Conservation (phyloP, 1,139 yeast genomes). For the Magnusiomyces ingens region DNA sequence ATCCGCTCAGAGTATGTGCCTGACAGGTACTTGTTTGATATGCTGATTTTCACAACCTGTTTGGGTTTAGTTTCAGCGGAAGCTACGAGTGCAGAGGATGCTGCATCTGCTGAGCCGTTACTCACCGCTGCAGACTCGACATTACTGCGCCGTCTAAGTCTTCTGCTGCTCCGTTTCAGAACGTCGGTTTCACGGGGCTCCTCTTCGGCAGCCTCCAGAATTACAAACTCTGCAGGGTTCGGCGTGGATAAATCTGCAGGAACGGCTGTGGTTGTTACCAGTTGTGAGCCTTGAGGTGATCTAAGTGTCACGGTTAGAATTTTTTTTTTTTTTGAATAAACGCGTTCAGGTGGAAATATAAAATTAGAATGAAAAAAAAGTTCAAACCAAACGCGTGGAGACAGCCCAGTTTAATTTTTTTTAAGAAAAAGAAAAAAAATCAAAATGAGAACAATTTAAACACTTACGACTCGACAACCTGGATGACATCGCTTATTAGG, state of each 20-base stretch:
- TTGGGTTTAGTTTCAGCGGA: conserved; percentile 7
- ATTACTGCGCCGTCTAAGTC: conserved; percentile 4
- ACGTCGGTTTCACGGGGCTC: conserved; percentile 5
- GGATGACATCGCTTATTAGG: conserved; percentile 6
- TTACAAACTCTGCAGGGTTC: conserved; percentile 8
- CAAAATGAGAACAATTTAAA: not conserved
- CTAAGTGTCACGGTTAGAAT: conserved; percentile 3
- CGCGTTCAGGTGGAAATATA: not conserved
- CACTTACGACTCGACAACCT: conserved; percentile 6
- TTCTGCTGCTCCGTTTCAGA: not conserved
- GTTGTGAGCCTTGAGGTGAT: conserved; percentile 9
- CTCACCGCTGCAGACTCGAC: not conserved
- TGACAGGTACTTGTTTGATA: conserved; percentile 10
- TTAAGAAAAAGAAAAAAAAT: too few relatives aligned
- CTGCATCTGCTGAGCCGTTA: not conserved
- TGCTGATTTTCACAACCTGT: conserved; percentile 6
- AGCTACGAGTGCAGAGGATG: not conserved
- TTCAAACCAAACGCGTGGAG: not conserved
- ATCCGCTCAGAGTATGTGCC: conserved; percentile 12
- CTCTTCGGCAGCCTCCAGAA: conserved; percentile 4
- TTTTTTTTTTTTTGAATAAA: not conserved
- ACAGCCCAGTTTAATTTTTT: not conserved
- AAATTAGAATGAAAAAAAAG: not conserved
- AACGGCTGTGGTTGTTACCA: conserved; percentile 11
- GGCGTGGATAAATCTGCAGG: conserved; percentile 13